Evolutionary conservation across 2,329 filamentous ascomycete genomes (phyloP).

Genomic region (Neofusicoccum laricinum): DNA sequence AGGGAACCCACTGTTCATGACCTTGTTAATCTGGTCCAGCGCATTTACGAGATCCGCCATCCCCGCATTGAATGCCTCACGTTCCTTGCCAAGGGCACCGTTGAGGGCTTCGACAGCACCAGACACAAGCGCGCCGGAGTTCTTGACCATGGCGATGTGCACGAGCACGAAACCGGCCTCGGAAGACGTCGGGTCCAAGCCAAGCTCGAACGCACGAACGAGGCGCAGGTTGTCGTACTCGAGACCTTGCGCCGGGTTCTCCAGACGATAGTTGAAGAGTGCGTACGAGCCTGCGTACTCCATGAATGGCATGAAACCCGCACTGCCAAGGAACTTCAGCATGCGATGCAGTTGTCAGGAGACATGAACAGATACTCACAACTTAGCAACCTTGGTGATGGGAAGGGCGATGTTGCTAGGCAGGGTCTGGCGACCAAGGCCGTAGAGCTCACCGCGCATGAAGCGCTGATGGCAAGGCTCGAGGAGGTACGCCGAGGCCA

Average conservation of each 20-base stretch:
- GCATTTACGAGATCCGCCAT: constrained; percentile 53
- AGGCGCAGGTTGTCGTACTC: constrained; percentile 68
- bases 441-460: constrained; percentile 65
- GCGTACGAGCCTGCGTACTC: constrained; percentile 69
- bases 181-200: constrained; percentile 79
- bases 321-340: constrained; percentile 34
- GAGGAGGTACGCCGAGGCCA: constrained; percentile 83
- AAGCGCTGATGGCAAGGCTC: constrained; percentile 84
- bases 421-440: constrained; percentile 69
- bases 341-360: neutral
- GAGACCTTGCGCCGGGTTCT: constrained; percentile 52
- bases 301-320: constrained; percentile 88
- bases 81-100: constrained; percentile 40
- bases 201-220: constrained; percentile 86
- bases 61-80: constrained; percentile 59
- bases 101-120: constrained; percentile 69
- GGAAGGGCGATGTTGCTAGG: constrained; percentile 75
- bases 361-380: constrained; percentile 61
- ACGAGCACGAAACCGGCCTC: constrained; percentile 96
- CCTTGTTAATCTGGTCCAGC: constrained; percentile 68
- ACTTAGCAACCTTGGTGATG: constrained; percentile 76
- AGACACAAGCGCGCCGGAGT: constrained; percentile 74
- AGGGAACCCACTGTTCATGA: constrained; percentile 66
- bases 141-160: constrained; percentile 91
- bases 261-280: constrained; percentile 62